phyloP scores from a whole-genome alignment of 2,329 filamentous ascomycete species.

The Pestalotiopsis sp. region DNA sequence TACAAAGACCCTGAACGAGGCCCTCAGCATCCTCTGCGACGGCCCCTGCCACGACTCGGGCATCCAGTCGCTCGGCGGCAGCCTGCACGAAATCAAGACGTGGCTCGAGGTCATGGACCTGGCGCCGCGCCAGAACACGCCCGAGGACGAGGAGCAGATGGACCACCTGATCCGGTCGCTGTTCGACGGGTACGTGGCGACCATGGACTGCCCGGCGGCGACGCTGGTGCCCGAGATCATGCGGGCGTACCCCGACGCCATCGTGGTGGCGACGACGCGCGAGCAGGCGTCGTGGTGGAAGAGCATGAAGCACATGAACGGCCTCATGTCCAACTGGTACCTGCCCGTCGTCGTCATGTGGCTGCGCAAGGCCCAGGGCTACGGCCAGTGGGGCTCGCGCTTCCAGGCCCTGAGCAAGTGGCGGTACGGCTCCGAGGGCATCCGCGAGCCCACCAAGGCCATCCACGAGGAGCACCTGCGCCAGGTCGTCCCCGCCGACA shows the following conservation, averaged over 20 bases:
- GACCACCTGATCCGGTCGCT: conserved; percentile 30
- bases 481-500: conserved; percentile 34
- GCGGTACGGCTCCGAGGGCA: conserved; percentile 33
- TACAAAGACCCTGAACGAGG: conserved; percentile 40
- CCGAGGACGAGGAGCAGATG: conserved; percentile 33
- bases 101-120: conserved; percentile 37
- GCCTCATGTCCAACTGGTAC: conserved; percentile 36
- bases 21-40: conserved; percentile 35
- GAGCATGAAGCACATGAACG: conserved; percentile 35
- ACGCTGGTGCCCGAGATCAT: conserved; percentile 48
- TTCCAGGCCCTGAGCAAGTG: conserved; percentile 13
- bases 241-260: conserved; percentile 50
- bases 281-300: conserved; percentile 40
- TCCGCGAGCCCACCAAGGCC: conserved; percentile 30
- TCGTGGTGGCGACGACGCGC: conserved; percentile 47
- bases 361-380: conserved; percentile 33
- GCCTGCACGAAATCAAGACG: conserved; percentile 34
- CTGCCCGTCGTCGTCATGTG: conserved; percentile 34
- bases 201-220: conserved; percentile 40
- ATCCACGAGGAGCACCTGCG: conserved; percentile 34
- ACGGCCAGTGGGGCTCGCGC: conserved; percentile 31
- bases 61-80: conserved; percentile 37
- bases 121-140: conserved; percentile 26
- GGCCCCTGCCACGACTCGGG: conserved; percentile 38
- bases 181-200: conserved; percentile 38